Evolutionary conservation across 257 asterid genomes (phyloP).

Genomic region (Solanum virginianum): DNA sequence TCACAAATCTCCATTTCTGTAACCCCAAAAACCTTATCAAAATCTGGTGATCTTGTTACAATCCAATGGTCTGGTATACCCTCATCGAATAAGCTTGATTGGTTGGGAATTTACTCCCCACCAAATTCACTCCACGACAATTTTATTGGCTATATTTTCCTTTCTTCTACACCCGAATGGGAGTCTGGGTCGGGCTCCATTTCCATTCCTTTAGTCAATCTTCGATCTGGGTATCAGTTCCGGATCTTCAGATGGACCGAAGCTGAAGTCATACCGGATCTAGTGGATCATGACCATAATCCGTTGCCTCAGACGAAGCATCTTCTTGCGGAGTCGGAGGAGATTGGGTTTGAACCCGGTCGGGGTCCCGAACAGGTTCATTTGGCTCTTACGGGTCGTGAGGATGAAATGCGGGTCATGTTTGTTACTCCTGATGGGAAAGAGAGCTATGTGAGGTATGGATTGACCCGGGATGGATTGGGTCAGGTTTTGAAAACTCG

Average conservation of each 20-base stretch:
- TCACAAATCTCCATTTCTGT: conserved; percentile 34
- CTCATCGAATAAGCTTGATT: conserved; percentile 63
- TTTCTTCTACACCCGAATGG: conserved; percentile 57
- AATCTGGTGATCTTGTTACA: conserved; percentile 58
- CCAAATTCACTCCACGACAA: conserved; percentile 36
- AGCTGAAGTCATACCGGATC: conserved; percentile 50
- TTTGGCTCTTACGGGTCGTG: conserved; percentile 61
- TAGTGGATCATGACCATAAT: conserved; percentile 65
- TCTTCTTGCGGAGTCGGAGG: conserved; percentile 51
- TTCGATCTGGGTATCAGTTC: conserved; percentile 71
- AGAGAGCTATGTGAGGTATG: conserved; percentile 54
- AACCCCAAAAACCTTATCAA: conserved; percentile 32
- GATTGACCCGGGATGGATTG: conserved; percentile 31
- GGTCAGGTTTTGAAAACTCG: conserved; percentile 27
- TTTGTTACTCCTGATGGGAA: conserved; percentile 75
- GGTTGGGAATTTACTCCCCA: conserved; percentile 85
- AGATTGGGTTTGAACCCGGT: conserved; percentile 32
- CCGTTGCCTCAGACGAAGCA: conserved; percentile 80
- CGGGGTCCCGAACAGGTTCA: conserved; percentile 89
- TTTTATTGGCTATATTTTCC: conserved; percentile 72
- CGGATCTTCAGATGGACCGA: conserved; percentile 75
- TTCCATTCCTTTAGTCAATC: conserved; percentile 53
- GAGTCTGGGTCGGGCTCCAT: conserved; percentile 73
- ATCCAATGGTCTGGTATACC: conserved; percentile 62
- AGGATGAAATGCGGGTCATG: conserved; percentile 92